Evolutionary conservation across 2,329 filamentous ascomycete species (phyloP).

Genomic region (Emericellopsis cladophorae): DNA sequence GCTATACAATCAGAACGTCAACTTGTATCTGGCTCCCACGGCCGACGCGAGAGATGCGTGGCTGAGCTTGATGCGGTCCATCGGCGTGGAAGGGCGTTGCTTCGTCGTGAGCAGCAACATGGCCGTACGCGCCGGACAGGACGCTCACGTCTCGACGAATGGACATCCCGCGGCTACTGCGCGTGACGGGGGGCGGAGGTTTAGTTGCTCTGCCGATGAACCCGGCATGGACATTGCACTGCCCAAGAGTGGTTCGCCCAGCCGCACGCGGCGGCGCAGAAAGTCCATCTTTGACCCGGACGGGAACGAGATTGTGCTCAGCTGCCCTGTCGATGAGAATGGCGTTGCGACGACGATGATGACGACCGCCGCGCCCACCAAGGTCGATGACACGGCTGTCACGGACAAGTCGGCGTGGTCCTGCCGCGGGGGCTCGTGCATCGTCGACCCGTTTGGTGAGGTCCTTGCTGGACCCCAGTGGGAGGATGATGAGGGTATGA

Average conservation of each 20-base stretch:
- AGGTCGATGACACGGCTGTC: conserved; percentile 1
- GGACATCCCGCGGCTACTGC: background rate
- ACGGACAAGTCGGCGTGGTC: conserved; percentile 30
- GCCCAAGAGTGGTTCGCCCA: conserved; percentile 12
- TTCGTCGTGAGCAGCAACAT: conserved; percentile 84
- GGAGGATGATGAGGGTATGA: conserved; percentile 59
- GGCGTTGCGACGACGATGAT: conserved; percentile 2
- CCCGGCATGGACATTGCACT: conserved; percentile 31
- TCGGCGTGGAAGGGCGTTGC: conserved; percentile 69
- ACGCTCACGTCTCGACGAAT: background rate
- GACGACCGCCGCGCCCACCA: conserved; percentile 4
- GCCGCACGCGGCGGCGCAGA: conserved; percentile 12
- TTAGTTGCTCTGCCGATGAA: no score
- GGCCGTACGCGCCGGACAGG: conserved; percentile 39
- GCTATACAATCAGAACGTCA: conserved; percentile 82
- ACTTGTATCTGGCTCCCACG: conserved; percentile 82
- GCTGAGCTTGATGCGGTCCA: conserved; percentile 69
- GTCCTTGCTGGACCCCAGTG: conserved; percentile 71
- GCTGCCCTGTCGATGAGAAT: conserved; percentile 15
- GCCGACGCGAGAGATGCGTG: conserved; percentile 77
- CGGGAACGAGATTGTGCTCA: conserved; percentile 40
- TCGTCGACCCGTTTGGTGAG: conserved; percentile 69
- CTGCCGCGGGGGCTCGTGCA: conserved; percentile 69
- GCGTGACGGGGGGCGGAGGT: background rate
- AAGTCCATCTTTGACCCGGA: conserved; percentile 38